phyloP scores from a whole-genome alignment of 2,329 filamentous ascomycete genomes.

The Fusarium redolens region DNA sequence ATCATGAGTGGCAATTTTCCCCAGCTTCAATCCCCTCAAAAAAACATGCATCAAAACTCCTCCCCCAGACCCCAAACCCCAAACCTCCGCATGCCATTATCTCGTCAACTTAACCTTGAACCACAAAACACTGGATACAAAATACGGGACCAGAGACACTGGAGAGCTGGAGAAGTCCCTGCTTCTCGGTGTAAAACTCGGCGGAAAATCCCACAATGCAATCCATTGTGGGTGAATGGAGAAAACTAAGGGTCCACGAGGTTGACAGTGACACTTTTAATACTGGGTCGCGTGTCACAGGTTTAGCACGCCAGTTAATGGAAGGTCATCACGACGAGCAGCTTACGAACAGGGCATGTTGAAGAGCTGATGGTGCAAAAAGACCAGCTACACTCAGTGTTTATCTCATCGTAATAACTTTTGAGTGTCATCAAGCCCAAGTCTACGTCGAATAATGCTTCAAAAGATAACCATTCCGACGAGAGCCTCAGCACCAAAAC shows the following conservation, averaged over 20 bases:
- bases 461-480: not conserved
- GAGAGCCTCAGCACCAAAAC: not conserved
- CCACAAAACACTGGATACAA: too few relatives aligned
- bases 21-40: slow-evolving; percentile 3
- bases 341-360: not conserved
- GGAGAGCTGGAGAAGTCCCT: slow-evolving; percentile 1
- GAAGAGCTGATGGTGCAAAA: not conserved
- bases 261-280: not conserved
- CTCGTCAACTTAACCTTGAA: slow-evolving; percentile 8
- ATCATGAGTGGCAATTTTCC: slow-evolving; percentile 16
- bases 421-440: not conserved
- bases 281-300: slow-evolving; percentile 8
- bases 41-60: not conserved
- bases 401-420: not conserved
- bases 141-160: not conserved
- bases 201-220: slow-evolving; percentile 9
- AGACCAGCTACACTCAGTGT: not conserved
- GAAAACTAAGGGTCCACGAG: not conserved
- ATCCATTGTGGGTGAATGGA: not conserved
- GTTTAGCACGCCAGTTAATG: not conserved
- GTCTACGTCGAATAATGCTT: not conserved
- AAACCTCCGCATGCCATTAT: slow-evolving; percentile 1
- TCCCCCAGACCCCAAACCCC: slow-evolving; percentile 28
- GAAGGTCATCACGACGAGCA: not conserved
- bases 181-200: slow-evolving; percentile 21